These are phyloP conservation scores for Selenicereus undatus DNA, from an alignment of 148 eudicot species.

Conservation along the genomic window DNA sequence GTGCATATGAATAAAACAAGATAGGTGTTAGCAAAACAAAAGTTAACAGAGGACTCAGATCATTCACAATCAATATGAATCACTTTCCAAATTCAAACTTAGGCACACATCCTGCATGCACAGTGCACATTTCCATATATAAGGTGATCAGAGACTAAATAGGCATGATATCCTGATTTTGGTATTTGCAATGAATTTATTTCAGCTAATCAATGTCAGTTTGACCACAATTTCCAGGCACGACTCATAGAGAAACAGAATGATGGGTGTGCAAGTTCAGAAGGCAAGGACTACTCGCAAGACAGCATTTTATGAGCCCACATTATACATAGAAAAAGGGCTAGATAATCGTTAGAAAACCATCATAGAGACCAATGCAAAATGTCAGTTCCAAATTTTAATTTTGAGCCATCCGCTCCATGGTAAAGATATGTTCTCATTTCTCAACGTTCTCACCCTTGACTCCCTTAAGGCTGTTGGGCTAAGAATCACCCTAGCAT, in stretches of 20 bases:
- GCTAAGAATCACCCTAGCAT: neutral
- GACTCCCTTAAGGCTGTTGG: neutral
- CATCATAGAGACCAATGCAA: neutral
- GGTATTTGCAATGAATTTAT: neutral
- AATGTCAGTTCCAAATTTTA: neutral
- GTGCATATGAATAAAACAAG: neutral
- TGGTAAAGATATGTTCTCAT: neutral
- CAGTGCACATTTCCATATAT: neutral
- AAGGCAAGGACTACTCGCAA: neutral
- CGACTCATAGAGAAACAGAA: neutral
- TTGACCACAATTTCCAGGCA: neutral
- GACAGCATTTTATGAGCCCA: neutral
- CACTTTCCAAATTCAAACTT: neutral
- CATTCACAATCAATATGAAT: neutral
- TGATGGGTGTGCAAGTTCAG: neutral
- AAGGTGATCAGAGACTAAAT: no score
- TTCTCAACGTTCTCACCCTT: neutral
- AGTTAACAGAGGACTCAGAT: neutral
- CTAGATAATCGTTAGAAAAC: neutral
- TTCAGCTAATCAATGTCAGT: neutral
- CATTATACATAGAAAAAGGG: neutral
- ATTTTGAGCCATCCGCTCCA: neutral
- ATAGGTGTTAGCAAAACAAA: neutral
- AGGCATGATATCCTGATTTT: neutral
- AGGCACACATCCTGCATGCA: neutral